Base-by-base conservation (phyloP, 1,139 yeast species). In the Hansenula sp. region DNA sequence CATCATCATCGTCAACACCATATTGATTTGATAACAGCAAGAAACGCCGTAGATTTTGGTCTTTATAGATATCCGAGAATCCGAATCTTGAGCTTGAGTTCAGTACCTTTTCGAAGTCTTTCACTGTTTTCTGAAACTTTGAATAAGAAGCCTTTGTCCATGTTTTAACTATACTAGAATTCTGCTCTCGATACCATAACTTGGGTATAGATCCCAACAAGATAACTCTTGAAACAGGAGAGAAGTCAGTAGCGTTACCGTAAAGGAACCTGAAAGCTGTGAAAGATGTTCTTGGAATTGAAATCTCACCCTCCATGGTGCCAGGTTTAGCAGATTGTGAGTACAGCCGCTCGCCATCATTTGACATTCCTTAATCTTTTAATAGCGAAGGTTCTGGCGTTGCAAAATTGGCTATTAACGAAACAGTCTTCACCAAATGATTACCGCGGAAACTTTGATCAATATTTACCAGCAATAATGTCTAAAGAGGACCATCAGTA, bases 171-270 rank as follows among this genome's bases (percentile, higher is more conserved):
- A 61, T 34, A 6, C 47, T 40, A 37, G 41, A 50, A 38, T 53
- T 58, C 41, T 63, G 70, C 44, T 65, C 70, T 24, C 67, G 59
- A 36, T 72, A 60, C 94, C 94, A 87, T 17, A 77, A 66, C 18
- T 66, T 63, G 0, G 96, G 95, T 2, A 84, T 62, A 0, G 76
- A 73, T 0, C 96, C 96, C 3, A 89, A 57, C 19, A 86, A 65
- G 2, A 77, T 58, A 7, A 77, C 71, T 40, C 72, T 66, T 0
- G 88, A 71, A 11, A 71, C 68, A 21, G 68, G 66, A 33, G 81
- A 71, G 8, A 87, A 61, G 39, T 77, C 76, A 8, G 61, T 50
- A 0, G 86, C 72, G 2, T 72, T 66, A 13, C 79, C 71, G 57
- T 81, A 79, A 33, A 74, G 66, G 34, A 89, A 66, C 45, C 89